Evolutionary conservation across 257 asterid genomes (phyloP).

Genomic region (Mentha longifolia): DNA sequence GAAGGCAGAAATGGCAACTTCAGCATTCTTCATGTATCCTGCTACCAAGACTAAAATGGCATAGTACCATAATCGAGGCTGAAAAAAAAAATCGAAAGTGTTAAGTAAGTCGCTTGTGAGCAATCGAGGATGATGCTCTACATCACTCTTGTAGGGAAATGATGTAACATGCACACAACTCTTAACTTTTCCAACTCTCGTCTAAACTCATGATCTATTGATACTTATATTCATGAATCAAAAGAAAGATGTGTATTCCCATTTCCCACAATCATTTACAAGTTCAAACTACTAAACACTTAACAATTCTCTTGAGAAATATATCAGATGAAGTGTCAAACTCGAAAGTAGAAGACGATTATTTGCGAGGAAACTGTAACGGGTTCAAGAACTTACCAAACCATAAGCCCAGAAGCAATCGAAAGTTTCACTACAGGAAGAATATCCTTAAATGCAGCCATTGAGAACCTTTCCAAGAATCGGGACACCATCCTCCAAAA

Average conservation of each 20-base stretch:
- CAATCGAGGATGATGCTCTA: not conserved
- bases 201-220: not conserved
- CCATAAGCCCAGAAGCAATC: constrained; percentile 79
- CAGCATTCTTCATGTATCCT: constrained; percentile 87
- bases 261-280: no score
- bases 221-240: not conserved
- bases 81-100: constrained; percentile 1
- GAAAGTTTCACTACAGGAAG: constrained; percentile 88
- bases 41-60: constrained; percentile 83
- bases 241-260: not conserved
- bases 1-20: constrained; percentile 85
- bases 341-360: not conserved
- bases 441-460: constrained; percentile 70
- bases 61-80: constrained; percentile 92
- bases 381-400: constrained; percentile 57
- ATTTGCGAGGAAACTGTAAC: not conserved
- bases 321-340: not conserved
- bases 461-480: constrained; percentile 75
- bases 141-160: no score
- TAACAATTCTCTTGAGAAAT: not conserved
- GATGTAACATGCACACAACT: no score
- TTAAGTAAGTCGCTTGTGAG: constrained; percentile 7
- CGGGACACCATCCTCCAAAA: constrained; percentile 87
- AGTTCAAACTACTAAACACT: not conserved
- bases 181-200: not conserved